These are phyloP conservation scores for Astragalus glycyphyllos DNA, from an alignment of 306 rosid genomes.

Conservation along the genomic window DNA sequence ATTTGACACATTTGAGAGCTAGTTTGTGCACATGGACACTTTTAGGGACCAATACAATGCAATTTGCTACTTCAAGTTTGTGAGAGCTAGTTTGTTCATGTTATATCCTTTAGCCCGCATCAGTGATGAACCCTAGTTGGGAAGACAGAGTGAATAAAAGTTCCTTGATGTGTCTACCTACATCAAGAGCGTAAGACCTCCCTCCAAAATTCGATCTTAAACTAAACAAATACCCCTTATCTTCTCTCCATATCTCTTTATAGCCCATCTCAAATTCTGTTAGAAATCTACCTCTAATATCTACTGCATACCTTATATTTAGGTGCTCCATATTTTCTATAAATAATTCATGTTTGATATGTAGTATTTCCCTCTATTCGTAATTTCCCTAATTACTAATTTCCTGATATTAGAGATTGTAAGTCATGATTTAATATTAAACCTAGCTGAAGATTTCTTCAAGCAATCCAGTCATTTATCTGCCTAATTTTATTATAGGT, in stretches of 20 bases:
- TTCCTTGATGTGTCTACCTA: background rate
- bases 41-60: background rate
- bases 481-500: background rate
- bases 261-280: background rate
- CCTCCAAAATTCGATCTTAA: background rate
- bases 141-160: conserved; percentile 8
- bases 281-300: conserved; percentile 7
- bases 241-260: background rate
- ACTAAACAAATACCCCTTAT: background rate
- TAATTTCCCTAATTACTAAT: conserved; percentile 11
- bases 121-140: background rate
- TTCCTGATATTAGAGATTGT: conserved; percentile 1
- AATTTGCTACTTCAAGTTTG: background rate
- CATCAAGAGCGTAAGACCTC: background rate
- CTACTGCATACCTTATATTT: conserved; percentile 5
- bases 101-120: background rate
- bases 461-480: conserved; percentile 14
- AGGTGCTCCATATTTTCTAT: background rate
- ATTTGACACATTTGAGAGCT: background rate
- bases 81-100: background rate
- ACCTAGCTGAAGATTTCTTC: conserved; percentile 7
- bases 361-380: background rate
- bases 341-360: conserved; percentile 10
- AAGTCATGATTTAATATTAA: conserved; percentile 19
- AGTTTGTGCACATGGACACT: background rate